Percentiles rank a stretch among this genome's conserved stretches.
Conservation (phyloP, 306 rosid species). For the Pyrus betulifolia region DNA sequence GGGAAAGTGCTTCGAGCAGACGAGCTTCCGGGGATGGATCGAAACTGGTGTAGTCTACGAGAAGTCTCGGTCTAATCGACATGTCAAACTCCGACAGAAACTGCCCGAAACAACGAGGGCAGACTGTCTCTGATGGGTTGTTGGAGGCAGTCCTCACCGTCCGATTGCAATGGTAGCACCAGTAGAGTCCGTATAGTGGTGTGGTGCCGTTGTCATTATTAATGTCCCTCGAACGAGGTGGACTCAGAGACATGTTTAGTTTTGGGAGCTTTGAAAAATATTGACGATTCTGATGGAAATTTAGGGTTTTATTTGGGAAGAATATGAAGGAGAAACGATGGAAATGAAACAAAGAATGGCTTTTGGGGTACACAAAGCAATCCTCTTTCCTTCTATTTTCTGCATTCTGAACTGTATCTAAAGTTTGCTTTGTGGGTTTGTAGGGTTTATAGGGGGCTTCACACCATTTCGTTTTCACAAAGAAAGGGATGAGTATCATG, state of each 20-base stretch:
- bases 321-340: neutral
- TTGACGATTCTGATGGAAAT: neutral
- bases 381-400: slow-evolving; percentile 3
- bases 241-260: slow-evolving; percentile 47
- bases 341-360: slow-evolving; percentile 32
- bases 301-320: neutral
- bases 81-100: slow-evolving; percentile 48
- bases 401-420: neutral
- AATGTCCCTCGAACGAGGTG: slow-evolving; percentile 25
- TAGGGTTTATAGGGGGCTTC: neutral
- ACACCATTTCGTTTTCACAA: slow-evolving; percentile 28
- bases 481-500: slow-evolving; percentile 43
- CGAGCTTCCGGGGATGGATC: slow-evolving; percentile 61
- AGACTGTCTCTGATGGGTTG: slow-evolving; percentile 24
- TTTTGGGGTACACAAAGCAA: slow-evolving; percentile 42
- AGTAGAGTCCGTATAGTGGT: slow-evolving; percentile 38
- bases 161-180: slow-evolving; percentile 75
- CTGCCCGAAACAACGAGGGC: slow-evolving; percentile 76
- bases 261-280: neutral
- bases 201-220: neutral
- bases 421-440: neutral
- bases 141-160: slow-evolving; percentile 35
- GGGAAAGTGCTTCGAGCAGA: slow-evolving; percentile 71
- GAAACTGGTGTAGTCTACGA: slow-evolving; percentile 28
- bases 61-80: slow-evolving; percentile 26